A percentile compares a stretch with the other conserved stretches of the same genome.
Conservation (phyloP, 306 rosid species). For the Canavalia ensiformis region DNA sequence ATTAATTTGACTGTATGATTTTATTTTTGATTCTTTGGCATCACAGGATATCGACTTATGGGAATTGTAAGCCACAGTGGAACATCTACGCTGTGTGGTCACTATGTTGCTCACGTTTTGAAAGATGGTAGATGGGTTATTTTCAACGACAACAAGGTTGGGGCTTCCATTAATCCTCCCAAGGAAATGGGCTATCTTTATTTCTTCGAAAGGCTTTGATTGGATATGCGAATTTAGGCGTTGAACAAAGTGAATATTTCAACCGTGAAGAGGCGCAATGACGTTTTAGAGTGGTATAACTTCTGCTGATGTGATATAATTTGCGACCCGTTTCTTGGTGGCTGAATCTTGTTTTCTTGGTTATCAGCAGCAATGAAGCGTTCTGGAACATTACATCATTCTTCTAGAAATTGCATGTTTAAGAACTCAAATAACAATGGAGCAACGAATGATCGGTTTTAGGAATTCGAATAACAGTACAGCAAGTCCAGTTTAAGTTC, state of each 20-base stretch:
- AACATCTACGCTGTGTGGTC: slow-evolving; percentile 93
- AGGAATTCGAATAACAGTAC: slow-evolving; percentile 13
- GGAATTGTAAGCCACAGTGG: slow-evolving; percentile 98
- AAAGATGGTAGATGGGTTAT: slow-evolving; percentile 97
- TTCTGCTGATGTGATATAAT: slow-evolving; percentile 6
- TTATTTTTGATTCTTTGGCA: slow-evolving; percentile 8
- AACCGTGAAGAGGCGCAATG: slow-evolving; percentile 11
- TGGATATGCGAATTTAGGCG: not conserved
- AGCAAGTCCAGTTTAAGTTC: not conserved
- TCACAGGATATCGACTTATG: slow-evolving; percentile 78
- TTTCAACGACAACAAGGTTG: slow-evolving; percentile 90
- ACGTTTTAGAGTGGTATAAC: slow-evolving; percentile 5
- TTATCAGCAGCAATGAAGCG: not conserved
- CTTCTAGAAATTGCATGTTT: slow-evolving; percentile 21
- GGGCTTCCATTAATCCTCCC: slow-evolving; percentile 90
- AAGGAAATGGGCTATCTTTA: slow-evolving; percentile 98
- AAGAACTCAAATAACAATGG: not conserved
- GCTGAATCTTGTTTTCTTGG: slow-evolving; percentile 36
- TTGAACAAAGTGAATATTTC: slow-evolving; percentile 32
- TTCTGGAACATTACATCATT: slow-evolving; percentile 13
- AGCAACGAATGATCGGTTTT: not conserved
- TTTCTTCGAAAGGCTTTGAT: slow-evolving; percentile 85
- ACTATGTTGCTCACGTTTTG: slow-evolving; percentile 90
- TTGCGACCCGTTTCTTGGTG: slow-evolving; percentile 10
- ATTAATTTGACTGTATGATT: not conserved